phyloP scores from a whole-genome alignment of 352 stramenopile genomes.

The Pythium brachiatum region DNA sequence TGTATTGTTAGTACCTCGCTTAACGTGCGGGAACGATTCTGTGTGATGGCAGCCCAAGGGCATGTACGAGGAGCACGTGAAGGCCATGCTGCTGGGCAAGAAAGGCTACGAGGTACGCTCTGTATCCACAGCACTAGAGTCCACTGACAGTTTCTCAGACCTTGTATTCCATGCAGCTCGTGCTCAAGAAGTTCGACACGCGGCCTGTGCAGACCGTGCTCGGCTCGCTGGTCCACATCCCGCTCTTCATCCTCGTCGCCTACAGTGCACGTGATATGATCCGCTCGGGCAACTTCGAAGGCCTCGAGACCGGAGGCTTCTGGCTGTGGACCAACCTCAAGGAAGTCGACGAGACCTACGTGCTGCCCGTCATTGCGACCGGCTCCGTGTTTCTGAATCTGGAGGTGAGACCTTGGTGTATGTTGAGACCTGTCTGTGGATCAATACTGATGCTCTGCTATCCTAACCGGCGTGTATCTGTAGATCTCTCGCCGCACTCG shows the following conservation, averaged over 20 bases:
- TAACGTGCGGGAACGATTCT: too few species aligned
- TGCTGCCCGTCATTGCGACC: conserved; percentile 52
- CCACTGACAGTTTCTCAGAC: too few species aligned
- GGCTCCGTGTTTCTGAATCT: conserved; percentile 67
- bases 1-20: too few species aligned
- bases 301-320: conserved; percentile 59
- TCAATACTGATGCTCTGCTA: background rate
- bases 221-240: conserved; percentile 64
- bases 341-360: conserved; percentile 57
- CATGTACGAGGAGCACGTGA: conserved; percentile 21
- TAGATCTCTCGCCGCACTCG: conserved; percentile 20
- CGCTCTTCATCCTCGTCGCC: conserved; percentile 66
- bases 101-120: conserved; percentile 19
- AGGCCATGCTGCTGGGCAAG: conserved; percentile 28
- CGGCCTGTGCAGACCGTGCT: conserved; percentile 62
- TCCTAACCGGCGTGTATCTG: background rate
- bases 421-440: background rate
- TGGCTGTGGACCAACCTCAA: conserved; percentile 67
- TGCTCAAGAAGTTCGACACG: conserved; percentile 79
- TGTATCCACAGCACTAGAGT: too few species aligned
- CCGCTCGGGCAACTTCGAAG: conserved; percentile 59
- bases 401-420: too few species aligned
- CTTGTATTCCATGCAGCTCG: conserved; percentile 22
- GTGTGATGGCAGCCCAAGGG: conserved; percentile 16
- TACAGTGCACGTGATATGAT: conserved; percentile 80